Conservation (phyloP, 176 grass and related monocot species). For the Carex scoparia region DNA sequence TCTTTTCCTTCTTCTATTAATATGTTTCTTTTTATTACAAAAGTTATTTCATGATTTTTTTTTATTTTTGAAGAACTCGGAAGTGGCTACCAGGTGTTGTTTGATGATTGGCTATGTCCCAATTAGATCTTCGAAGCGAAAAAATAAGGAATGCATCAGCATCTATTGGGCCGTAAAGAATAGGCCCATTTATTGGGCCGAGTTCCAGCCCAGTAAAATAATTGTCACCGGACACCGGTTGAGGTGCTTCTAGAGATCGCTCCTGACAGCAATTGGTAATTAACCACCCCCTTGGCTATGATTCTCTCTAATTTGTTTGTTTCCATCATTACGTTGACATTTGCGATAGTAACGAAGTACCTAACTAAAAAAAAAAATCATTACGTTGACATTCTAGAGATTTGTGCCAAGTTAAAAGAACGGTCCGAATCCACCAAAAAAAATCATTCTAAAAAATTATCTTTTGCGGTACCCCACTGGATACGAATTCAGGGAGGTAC, state of each 20-base stretch:
- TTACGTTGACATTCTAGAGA: too few relatives aligned
- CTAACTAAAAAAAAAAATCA: background rate
- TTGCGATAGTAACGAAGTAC: background rate
- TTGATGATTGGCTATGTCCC: background rate
- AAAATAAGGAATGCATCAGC: background rate
- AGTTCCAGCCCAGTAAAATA: background rate
- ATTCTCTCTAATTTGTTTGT: background rate
- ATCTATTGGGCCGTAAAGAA: background rate
- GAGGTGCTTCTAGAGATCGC: background rate
- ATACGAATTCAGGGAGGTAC: too few relatives aligned
- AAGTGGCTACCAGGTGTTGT: too few relatives aligned
- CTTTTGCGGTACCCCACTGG: too few relatives aligned
- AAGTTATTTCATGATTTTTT: too few relatives aligned
- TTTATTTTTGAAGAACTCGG: too few relatives aligned
- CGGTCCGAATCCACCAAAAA: too few relatives aligned
- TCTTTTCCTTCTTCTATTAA: too few relatives aligned
- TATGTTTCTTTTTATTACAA: too few relatives aligned
- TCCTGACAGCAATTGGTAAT: background rate
- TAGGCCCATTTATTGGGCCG: background rate
- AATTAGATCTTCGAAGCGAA: background rate
- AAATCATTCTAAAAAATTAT: too few relatives aligned
- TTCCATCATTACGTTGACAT: background rate
- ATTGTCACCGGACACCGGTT: background rate
- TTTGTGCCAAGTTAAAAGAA: too few relatives aligned
- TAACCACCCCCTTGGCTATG: background rate